Base-by-base conservation (phyloP, 1,284 basidiomycete species). In the Mrakiaceae sp. region DNA sequence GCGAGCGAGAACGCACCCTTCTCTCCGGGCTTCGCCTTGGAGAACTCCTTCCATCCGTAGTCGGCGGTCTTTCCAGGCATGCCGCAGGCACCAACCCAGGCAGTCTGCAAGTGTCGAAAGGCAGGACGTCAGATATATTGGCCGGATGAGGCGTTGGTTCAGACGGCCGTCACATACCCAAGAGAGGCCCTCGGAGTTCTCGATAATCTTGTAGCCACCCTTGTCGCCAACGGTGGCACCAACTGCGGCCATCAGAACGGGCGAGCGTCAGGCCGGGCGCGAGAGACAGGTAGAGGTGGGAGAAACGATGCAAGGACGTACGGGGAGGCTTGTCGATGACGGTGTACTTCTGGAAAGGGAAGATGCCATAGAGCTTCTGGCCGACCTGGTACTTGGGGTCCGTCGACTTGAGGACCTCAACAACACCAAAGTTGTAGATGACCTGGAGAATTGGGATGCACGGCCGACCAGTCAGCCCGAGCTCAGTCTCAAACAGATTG, bases 71-170 rank as follows among this genome's bases (percentile, higher is more conserved):
- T 59, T 42, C 66, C 68, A 55, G 71, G 71, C 72, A 74, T 73
- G 60, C 74, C 73, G n/a, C 68, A 67, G 8, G 70, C 70, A 27
- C 73, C 72, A 49, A 73, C 58, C 63, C 71, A 74, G 16, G 66
- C 63, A 6, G 69, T 66, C 65, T 66, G 40, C 12, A 12, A 16
- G 47, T 39, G 9, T 6, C 44, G 3, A 39, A 52, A 55, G 44
- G 50, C 42, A 43, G 4, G 52, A 43, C 14, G 12, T 27, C 12
- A 9, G 10, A 27, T 27, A 27, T 27, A 27, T 27, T 27, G 27
- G 27, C 27, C 27, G 27, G 27, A 27, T 27, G 27, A 12, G 40
- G 8, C 46, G 58, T 42, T 47, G 27, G 4, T 50, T n/a, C 42
- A 53, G 48, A 46, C 12, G 10, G 60, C 40, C 6, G 5, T 7